phyloP scores from a whole-genome alignment of 73 alveolate genomes.

The Paramecium sexaurelia region DNA sequence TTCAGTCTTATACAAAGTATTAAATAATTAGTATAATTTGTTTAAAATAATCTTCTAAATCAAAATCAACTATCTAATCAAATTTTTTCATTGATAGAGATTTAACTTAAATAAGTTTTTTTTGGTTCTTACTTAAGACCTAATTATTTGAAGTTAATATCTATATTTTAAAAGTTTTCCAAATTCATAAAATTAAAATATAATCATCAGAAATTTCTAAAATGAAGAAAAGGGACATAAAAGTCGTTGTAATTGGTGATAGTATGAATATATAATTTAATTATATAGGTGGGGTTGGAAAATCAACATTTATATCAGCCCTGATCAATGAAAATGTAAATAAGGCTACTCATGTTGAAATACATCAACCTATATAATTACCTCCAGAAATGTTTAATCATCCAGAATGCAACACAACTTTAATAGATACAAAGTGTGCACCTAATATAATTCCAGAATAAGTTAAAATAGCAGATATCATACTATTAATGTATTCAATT shows the following conservation, averaged over 20 bases:
- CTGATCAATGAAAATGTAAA: background rate
- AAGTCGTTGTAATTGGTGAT: slow-evolving; percentile 47
- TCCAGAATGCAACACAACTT: slow-evolving; percentile 30
- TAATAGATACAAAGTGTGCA: background rate
- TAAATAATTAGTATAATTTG: no score
- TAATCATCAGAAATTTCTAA: background rate
- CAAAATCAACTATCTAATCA: background rate
- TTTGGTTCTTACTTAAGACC: no score
- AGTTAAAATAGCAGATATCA: slow-evolving; percentile 41
- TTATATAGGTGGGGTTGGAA: slow-evolving; percentile 19
- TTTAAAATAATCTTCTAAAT: no score
- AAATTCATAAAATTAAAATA: background rate
- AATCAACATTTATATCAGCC: slow-evolving; percentile 28
- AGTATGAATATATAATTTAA: background rate
- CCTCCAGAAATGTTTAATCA: slow-evolving; percentile 49
- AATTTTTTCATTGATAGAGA: background rate
- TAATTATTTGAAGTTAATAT: no score
- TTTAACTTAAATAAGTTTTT: no score
- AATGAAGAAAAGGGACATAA: slow-evolving; percentile 19
- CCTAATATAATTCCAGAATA: slow-evolving; percentile 19
- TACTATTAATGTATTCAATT: slow-evolving; percentile 32
- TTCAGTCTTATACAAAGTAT: no score
- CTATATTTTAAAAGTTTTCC: slow-evolving; percentile 48
- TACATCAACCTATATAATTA: background rate
- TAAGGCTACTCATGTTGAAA: background rate